A percentile compares a stretch with the other conserved stretches of the same genome.
Conservation (phyloP, 768 basidiomycete genomes). For the Trametes cubensis region DNA sequence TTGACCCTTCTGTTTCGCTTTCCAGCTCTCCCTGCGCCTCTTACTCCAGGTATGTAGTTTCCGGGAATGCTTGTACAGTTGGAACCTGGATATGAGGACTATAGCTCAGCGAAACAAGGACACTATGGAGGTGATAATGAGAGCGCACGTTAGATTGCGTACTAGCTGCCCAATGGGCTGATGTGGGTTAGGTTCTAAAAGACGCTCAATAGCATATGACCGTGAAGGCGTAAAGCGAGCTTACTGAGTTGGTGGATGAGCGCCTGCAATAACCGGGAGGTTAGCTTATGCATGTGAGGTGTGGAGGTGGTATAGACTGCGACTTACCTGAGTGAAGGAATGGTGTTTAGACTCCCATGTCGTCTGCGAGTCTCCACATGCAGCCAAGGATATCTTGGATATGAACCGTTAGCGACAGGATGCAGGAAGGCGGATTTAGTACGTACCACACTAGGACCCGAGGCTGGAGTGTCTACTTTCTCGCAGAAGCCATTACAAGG, state of each 20-base stretch:
- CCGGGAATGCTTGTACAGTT: conserved; percentile 13
- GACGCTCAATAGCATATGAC: background rate
- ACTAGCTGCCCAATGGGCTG: conserved; percentile 11
- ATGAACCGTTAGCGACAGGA: background rate
- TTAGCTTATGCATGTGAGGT: background rate
- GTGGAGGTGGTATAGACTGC: no score
- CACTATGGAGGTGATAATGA: background rate
- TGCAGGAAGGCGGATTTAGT: background rate
- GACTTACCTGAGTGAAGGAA: conserved; percentile 24
- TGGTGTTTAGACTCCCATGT: conserved; percentile 28
- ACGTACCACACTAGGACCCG: conserved; percentile 9
- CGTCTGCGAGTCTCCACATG: conserved; percentile 29
- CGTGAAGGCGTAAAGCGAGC: background rate
- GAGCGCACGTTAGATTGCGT: conserved; percentile 4
- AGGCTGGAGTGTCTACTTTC: background rate
- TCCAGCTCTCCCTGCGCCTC: conserved; percentile 9
- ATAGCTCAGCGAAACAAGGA: no score
- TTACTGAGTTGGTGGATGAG: conserved; percentile 16
- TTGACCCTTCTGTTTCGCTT: background rate
- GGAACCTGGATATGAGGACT: background rate
- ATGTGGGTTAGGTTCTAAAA: conserved; percentile 10
- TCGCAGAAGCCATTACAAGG: conserved; percentile 28
- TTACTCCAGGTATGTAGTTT: conserved; percentile 13
- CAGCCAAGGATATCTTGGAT: conserved; percentile 21
- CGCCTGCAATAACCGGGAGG: background rate